phyloP scores from a whole-genome alignment of 1,139 yeast species.

The Pneumocystis wakefieldiae region DNA sequence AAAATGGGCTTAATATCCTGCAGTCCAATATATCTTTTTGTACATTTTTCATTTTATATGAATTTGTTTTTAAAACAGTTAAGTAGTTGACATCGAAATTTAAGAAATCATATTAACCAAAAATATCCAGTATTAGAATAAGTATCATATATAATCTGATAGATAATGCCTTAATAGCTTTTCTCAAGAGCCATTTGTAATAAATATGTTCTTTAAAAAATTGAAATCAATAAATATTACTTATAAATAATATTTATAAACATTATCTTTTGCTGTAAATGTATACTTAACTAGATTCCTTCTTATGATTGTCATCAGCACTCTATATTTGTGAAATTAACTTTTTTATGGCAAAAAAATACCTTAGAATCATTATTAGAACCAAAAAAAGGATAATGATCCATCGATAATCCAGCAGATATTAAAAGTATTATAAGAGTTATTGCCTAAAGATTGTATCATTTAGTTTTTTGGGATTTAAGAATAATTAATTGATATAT shows the following conservation, averaged over 20 bases:
- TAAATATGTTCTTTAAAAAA: neutral
- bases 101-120: neutral
- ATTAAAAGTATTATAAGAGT: conserved; percentile 37
- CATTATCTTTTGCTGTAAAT: neutral
- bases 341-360: neutral
- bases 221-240: neutral
- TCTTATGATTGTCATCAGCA: neutral
- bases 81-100: neutral
- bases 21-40: conserved; percentile 18
- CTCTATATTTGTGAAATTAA: neutral
- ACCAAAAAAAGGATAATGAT: neutral
- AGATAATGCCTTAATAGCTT: neutral
- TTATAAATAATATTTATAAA: neutral
- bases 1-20: conserved; percentile 31
- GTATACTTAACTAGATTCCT: neutral
- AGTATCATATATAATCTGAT: neutral
- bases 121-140: neutral
- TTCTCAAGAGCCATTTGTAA: neutral
- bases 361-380: neutral
- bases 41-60: neutral
- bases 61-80: neutral
- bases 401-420: conserved; percentile 35
- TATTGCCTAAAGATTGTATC: conserved; percentile 5
- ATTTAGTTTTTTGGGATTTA: neutral
- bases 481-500: conserved; percentile 19